These are phyloP conservation scores for Hanseniaspora mollemarum DNA, from an alignment of 805 yeast species.

Conservation along the genomic window DNA sequence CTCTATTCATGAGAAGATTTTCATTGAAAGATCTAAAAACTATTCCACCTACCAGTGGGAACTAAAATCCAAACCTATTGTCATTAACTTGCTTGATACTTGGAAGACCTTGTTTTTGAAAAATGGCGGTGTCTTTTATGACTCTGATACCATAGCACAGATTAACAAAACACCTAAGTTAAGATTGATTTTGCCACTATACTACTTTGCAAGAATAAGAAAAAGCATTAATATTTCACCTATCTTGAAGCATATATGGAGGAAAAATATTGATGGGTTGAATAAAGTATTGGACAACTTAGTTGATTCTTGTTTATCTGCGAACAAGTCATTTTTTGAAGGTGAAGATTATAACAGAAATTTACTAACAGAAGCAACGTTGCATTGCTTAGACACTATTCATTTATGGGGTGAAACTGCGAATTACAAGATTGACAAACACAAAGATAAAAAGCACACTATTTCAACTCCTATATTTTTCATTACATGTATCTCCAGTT, in stretches of 20 bases:
- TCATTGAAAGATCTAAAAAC: slow-evolving; percentile 35
- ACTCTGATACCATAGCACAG: slow-evolving; percentile 26
- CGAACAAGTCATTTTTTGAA: slow-evolving; percentile 7
- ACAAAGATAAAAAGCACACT: slow-evolving; percentile 55
- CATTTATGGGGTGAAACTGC: slow-evolving; percentile 63
- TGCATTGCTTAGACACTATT: slow-evolving; percentile 46
- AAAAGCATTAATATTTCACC: slow-evolving; percentile 52
- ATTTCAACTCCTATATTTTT: slow-evolving; percentile 67
- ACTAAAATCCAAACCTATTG: slow-evolving; percentile 46
- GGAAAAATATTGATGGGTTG: slow-evolving; percentile 60
- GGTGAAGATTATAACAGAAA: slow-evolving; percentile 40
- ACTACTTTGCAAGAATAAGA: slow-evolving; percentile 55
- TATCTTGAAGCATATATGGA: slow-evolving; percentile 48
- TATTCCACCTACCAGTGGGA: slow-evolving; percentile 51
- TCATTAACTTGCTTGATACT: slow-evolving; percentile 45
- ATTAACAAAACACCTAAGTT: slow-evolving; percentile 45
- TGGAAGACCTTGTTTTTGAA: slow-evolving; percentile 57
- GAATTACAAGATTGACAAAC: slow-evolving; percentile 36
- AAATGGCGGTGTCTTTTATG: slow-evolving; percentile 47
- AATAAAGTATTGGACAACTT: slow-evolving; percentile 39
- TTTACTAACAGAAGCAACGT: slow-evolving; percentile 52
- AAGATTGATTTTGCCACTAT: slow-evolving; percentile 55
- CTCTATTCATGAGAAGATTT: slow-evolving; percentile 57
- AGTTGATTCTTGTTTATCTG: slow-evolving; percentile 17
- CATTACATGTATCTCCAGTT: slow-evolving; percentile 55